phyloP scores from a whole-genome alignment of 2,329 filamentous ascomycete species.

The Zarea fungicola region DNA sequence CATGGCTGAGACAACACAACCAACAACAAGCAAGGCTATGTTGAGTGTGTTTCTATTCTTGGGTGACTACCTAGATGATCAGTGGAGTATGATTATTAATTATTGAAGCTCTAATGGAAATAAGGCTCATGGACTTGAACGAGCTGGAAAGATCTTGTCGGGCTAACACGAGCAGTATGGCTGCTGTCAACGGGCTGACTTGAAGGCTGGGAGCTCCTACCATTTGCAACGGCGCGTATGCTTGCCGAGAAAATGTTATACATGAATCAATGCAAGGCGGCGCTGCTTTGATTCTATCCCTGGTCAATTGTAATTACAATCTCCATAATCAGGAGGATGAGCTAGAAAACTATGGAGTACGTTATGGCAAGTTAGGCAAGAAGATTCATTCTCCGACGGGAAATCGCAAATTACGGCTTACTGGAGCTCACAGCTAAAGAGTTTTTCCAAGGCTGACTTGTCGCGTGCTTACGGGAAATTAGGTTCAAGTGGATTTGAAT shows the following conservation, averaged over 20 bases:
- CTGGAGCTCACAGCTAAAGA: conserved; percentile 28
- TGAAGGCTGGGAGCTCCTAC: conserved; percentile 41
- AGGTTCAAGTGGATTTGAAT: conserved; percentile 28
- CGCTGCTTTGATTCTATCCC: conserved; percentile 40
- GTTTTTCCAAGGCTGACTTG: too few relatives aligned
- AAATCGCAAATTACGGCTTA: conserved; percentile 38
- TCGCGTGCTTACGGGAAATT: background rate
- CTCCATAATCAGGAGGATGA: conserved; percentile 28
- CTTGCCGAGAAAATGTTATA: conserved; percentile 37
- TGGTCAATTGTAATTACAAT: conserved; percentile 46
- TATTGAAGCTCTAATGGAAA: conserved; percentile 15
- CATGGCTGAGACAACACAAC: conserved; percentile 23
- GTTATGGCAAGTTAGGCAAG: too few relatives aligned
- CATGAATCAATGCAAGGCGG: too few relatives aligned
- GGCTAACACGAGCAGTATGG: conserved; percentile 22
- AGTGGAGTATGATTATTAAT: conserved; percentile 15
- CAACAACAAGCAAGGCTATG: conserved; percentile 16
- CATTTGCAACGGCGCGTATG: conserved; percentile 41
- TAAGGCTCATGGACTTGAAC: conserved; percentile 20
- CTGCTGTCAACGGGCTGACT: conserved; percentile 35
- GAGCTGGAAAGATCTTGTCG: conserved; percentile 20
- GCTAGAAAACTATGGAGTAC: conserved; percentile 41
- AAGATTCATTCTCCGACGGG: conserved; percentile 30
- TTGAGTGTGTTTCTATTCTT: conserved; percentile 21
- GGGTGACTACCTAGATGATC: conserved; percentile 18